These are phyloP conservation scores for Irpex rosettiformis DNA, from an alignment of 1,284 basidiomycete species.

Conservation along the genomic window DNA sequence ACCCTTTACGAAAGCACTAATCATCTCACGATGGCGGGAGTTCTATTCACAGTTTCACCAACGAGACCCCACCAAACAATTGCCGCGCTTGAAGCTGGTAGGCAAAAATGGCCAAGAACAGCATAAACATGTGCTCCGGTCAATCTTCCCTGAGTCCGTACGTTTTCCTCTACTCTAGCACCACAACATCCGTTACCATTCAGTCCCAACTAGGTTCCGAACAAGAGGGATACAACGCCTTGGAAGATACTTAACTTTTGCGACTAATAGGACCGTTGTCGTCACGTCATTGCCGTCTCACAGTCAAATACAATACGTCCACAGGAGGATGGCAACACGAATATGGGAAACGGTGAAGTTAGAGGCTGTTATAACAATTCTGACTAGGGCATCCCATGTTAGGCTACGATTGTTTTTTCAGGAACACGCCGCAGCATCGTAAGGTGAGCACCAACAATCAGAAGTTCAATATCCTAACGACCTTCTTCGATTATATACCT, in stretches of 20 bases:
- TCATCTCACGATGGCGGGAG: background rate
- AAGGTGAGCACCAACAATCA: background rate
- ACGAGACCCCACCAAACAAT: background rate
- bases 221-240: background rate
- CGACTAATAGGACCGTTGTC: background rate
- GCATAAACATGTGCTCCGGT: constrained; percentile 1
- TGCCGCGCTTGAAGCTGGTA: background rate
- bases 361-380: no score
- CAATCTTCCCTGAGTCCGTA: background rate
- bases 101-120: background rate
- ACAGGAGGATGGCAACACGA: background rate
- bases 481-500: background rate
- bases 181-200: background rate
- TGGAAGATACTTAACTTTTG: no score
- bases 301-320: no score
- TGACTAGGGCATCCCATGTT: no score
- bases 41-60: background rate
- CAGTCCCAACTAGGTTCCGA: background rate
- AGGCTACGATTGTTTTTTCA: no score
- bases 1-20: background rate
- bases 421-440: background rate
- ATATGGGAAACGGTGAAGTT: background rate
- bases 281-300: background rate
- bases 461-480: background rate
- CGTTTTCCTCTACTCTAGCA: background rate